phyloP scores from a whole-genome alignment of 1,284 basidiomycete species.

The Golubevia sp. region DNA sequence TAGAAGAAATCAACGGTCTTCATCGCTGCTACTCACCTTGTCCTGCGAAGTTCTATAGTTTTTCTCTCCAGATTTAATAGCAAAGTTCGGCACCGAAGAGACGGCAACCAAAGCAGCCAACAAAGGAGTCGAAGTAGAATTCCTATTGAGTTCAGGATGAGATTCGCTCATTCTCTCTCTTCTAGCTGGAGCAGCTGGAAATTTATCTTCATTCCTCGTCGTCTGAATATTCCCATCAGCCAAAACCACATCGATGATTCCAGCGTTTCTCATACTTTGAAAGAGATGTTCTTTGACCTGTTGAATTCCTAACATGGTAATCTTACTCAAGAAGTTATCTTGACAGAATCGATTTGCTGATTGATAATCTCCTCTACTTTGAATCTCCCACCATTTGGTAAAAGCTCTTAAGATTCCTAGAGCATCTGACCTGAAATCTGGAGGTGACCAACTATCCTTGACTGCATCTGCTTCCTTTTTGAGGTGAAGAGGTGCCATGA shows the following conservation, averaged over 20 bases:
- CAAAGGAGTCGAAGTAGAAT: constrained; percentile 78
- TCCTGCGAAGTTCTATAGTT: constrained; percentile 80
- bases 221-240: constrained; percentile 68
- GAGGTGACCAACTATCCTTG: constrained; percentile 81
- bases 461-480: constrained; percentile 67
- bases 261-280: constrained; percentile 74
- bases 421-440: constrained; percentile 81
- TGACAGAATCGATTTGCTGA: constrained; percentile 77
- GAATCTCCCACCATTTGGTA: constrained; percentile 71
- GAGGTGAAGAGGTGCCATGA: constrained; percentile 73
- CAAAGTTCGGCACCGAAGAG: constrained; percentile 91
- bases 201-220: too few species aligned
- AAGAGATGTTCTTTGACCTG: constrained; percentile 83
- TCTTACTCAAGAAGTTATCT: constrained; percentile 86
- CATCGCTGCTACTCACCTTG: constrained; percentile 69
- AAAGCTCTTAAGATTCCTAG: constrained; percentile 81
- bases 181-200: too few species aligned
- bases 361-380: constrained; percentile 28
- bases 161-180: too few species aligned
- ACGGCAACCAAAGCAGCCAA: constrained; percentile 83
- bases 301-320: constrained; percentile 79
- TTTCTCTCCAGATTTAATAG: constrained; percentile 76
- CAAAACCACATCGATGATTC: constrained; percentile 65
- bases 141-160: constrained; percentile 66
- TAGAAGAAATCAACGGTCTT: neutral